Conservation (phyloP, 208 protist genomes). For the Trypanosoma avium region DNA sequence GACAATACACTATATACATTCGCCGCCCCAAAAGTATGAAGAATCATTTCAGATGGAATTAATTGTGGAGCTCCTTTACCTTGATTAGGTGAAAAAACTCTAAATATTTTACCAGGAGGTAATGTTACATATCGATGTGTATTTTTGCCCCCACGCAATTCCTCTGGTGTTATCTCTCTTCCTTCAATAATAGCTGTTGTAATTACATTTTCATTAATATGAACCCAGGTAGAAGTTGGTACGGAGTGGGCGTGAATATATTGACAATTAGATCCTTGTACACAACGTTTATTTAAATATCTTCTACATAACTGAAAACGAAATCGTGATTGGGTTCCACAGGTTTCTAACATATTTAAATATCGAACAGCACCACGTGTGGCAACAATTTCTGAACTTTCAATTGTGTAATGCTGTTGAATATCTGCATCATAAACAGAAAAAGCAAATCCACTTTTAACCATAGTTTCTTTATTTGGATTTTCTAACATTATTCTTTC, state of each 20-base stretch:
- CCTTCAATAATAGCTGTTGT: slow-evolving; percentile 13
- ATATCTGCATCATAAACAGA: slow-evolving; percentile 60
- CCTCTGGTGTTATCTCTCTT: slow-evolving; percentile 20
- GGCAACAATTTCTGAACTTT: slow-evolving; percentile 51
- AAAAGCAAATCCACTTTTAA: slow-evolving; percentile 35
- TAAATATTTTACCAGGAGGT: slow-evolving; percentile 40
- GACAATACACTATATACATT: slow-evolving; percentile 31
- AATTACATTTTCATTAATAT: slow-evolving; percentile 70
- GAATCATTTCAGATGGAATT: slow-evolving; percentile 56
- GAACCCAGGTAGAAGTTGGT: slow-evolving; percentile 44
- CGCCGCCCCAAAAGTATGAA: slow-evolving; percentile 46
- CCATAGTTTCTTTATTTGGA: slow-evolving; percentile 24
- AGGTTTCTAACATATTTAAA: slow-evolving; percentile 39
- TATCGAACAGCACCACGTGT: slow-evolving; percentile 68
- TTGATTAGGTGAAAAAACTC: slow-evolving; percentile 63
- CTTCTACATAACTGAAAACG: slow-evolving; percentile 72
- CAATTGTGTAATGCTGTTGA: slow-evolving; percentile 53
- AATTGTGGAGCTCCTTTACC: slow-evolving; percentile 40
- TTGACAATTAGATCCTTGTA: slow-evolving; percentile 37
- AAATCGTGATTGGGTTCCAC: slow-evolving; percentile 53
- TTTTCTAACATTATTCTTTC: slow-evolving; percentile 21
- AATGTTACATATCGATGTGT: slow-evolving; percentile 48
- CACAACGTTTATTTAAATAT: slow-evolving; percentile 41
- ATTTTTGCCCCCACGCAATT: slow-evolving; percentile 54
- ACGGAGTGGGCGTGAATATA: slow-evolving; percentile 60